Evolutionary conservation across 768 basidiomycete species (phyloP).

Genomic region (Pleurotus tuber-regium): DNA sequence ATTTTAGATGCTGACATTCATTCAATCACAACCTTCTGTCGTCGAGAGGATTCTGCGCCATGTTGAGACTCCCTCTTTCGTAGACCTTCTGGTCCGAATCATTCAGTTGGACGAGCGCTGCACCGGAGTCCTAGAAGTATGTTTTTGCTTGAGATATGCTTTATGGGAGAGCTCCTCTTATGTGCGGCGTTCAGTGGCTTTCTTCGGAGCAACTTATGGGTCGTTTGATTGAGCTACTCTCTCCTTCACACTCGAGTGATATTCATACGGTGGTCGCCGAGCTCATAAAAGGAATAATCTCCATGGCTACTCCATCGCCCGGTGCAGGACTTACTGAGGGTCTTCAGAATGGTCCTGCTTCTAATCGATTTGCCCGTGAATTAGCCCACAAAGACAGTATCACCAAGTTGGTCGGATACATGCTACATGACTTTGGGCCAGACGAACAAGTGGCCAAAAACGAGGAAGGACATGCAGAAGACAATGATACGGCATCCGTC

Average conservation of each 20-base stretch:
- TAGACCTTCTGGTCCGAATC: slow-evolving; percentile 88
- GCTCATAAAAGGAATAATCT: slow-evolving; percentile 91
- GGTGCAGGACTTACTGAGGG: slow-evolving; percentile 70
- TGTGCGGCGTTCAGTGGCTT: slow-evolving; percentile 65
- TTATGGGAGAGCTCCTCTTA: slow-evolving; percentile 27
- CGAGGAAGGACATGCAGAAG: background rate
- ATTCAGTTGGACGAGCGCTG: slow-evolving; percentile 89
- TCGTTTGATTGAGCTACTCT: slow-evolving; percentile 77
- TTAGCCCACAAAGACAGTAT: slow-evolving; percentile 74
- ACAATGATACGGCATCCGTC: background rate
- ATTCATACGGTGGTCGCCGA: slow-evolving; percentile 88
- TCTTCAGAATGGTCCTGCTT: slow-evolving; percentile 67
- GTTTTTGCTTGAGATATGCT: slow-evolving; percentile 32
- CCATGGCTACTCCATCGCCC: slow-evolving; percentile 88
- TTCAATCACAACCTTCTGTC: slow-evolving; percentile 77
- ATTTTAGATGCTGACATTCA: slow-evolving; percentile 88
- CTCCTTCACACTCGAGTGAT: slow-evolving; percentile 70
- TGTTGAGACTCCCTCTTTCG: slow-evolving; percentile 86
- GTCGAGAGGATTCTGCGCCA: slow-evolving; percentile 82
- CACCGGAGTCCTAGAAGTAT: slow-evolving; percentile 82
- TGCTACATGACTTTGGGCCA: slow-evolving; percentile 62
- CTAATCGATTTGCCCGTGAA: slow-evolving; percentile 88
- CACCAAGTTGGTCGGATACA: slow-evolving; percentile 69
- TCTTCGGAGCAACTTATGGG: slow-evolving; percentile 81
- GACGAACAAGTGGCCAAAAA: background rate